phyloP scores from a whole-genome alignment of 2,329 filamentous ascomycete genomes.

The Fusarium succisae region DNA sequence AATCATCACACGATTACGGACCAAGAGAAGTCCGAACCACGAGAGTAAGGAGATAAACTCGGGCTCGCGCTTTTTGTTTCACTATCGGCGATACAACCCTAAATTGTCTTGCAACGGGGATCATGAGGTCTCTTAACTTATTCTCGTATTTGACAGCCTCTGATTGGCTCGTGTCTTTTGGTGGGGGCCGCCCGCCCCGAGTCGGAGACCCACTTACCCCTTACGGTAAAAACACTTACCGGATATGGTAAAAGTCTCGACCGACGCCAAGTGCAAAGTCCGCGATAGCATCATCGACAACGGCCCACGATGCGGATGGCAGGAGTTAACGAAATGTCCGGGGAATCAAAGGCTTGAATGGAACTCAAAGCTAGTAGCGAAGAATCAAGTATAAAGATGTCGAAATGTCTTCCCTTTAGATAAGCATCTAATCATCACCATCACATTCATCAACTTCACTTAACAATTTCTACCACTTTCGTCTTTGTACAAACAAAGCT shows the following conservation, averaged over 20 bases:
- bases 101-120: background rate
- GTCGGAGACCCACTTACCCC: slow-evolving; percentile 6
- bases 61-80: background rate
- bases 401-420: background rate
- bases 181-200: background rate
- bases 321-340: slow-evolving; percentile 17
- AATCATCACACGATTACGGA: background rate
- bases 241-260: slow-evolving; percentile 9
- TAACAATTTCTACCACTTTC: background rate
- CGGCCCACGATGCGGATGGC: background rate
- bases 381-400: background rate
- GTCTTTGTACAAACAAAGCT: background rate
- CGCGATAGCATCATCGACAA: slow-evolving; percentile 14
- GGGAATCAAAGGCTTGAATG: background rate
- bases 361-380: accelerated
- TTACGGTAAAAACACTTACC: slow-evolving; percentile 13
- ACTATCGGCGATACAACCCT: background rate
- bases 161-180: background rate
- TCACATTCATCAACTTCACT: background rate
- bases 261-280: background rate
- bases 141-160: slow-evolving; percentile 13
- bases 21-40: background rate
- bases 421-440: background rate
- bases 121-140: background rate
- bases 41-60: background rate